phyloP scores from a whole-genome alignment of 805 yeast species.

The Ogataea nitratoaversa region DNA sequence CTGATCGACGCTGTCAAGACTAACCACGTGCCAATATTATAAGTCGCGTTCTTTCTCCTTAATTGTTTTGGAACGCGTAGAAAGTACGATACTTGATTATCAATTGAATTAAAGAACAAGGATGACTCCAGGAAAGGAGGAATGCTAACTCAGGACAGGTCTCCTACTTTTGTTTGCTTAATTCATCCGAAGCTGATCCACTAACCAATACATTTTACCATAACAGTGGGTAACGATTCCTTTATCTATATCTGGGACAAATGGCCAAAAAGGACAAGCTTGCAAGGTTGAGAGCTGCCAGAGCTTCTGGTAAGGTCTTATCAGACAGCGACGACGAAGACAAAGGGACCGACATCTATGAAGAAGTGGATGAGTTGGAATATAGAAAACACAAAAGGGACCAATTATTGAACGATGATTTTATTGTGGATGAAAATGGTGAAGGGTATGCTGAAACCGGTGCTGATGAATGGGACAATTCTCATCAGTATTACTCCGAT shows the following conservation, averaged over 20 bases:
- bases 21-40: too few relatives aligned
- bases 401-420: slow-evolving; percentile 82
- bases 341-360: slow-evolving; percentile 63
- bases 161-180: too few relatives aligned
- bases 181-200: too few relatives aligned
- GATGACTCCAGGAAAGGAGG: too few relatives aligned
- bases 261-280: slow-evolving; percentile 36
- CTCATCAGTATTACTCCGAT: slow-evolving; percentile 45
- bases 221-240: too few relatives aligned
- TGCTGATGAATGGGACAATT: slow-evolving; percentile 78
- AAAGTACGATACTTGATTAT: too few relatives aligned
- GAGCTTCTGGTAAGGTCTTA: slow-evolving; percentile 52
- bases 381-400: slow-evolving; percentile 74
- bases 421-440: slow-evolving; percentile 91
- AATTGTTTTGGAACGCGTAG: too few relatives aligned
- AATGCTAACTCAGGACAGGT: too few relatives aligned
- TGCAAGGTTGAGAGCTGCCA: slow-evolving; percentile 59
- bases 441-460: slow-evolving; percentile 94
- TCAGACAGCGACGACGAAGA: slow-evolving; percentile 40
- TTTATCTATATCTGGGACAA: too few relatives aligned
- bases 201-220: too few relatives aligned
- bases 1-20: neutral
- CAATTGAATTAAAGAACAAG: too few relatives aligned
- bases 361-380: slow-evolving; percentile 79
- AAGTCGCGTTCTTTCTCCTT: too few relatives aligned